Base-by-base conservation (phyloP, 2,329 filamentous ascomycete genomes). In the Graphiopsis chlorocephala region DNA sequence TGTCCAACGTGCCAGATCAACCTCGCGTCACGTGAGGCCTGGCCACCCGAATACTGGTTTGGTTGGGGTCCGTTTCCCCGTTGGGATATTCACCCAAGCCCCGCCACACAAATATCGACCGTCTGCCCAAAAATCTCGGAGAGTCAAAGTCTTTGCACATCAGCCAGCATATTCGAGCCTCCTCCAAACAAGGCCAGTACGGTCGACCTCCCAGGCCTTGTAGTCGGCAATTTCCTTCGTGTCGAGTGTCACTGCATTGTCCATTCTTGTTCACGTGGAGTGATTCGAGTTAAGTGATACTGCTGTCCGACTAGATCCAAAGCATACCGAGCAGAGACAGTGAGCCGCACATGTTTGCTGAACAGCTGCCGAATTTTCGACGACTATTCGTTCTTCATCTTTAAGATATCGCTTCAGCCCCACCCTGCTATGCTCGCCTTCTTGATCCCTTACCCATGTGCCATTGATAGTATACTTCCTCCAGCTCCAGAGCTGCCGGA, bases 251-350 rank as follows among this genome's bases (percentile, higher is more conserved):
- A 28, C 48, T 53, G 28, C 15, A 53, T 53, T 53, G 17, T 53
- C 23, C 48, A 53, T 17, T 45, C 38, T 45, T 45, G 38, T 45
- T 45, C 15, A 45, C 38, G 38, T 45, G 38, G 20, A 45, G 20
- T 45, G 38, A 45, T 45, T n/a, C 17, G 38, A 45, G 38, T 45
- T n/a, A n/a, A n/a, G 38, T 14, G 25, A 53, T 20, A 53, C 48
- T 53, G 48, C 20, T 53, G 20, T 53, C 48, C 28, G 26, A 8
- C 23, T 17, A 53, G 48, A 53, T 28, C 23, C 48, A 53, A 53
- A 53, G 48, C 48, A 53, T 25, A 14, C 48, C 48, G 48, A 53
- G 48, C 48, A 53, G 48, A 53, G 28, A 53, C 48, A 53, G 48
- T 53, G 48, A 53, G 48, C 48, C 28, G 23, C 28, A 28, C 12